Conservation (phyloP, 257 asterid genomes). For the Oldenlandia corymbosa region DNA sequence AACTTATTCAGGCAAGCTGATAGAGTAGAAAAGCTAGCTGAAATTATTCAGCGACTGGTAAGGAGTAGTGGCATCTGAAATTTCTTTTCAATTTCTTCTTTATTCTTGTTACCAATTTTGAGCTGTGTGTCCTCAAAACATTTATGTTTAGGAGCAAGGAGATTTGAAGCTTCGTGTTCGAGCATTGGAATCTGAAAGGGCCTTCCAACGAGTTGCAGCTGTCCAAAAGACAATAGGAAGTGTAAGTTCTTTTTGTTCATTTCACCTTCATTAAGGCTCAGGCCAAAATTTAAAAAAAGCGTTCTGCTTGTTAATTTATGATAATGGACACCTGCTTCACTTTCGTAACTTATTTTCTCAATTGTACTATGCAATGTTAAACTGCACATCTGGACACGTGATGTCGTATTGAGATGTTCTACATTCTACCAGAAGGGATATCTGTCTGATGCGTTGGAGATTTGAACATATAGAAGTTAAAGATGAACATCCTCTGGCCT, state of each 20-base stretch:
- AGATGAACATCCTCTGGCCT: not conserved
- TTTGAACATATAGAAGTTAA: not conserved
- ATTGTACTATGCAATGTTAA: not conserved
- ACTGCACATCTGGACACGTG: not conserved
- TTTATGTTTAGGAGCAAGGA: slow-evolving; percentile 75
- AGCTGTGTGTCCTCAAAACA: not conserved
- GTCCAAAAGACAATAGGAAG: slow-evolving; percentile 77
- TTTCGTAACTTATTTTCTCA: not conserved
- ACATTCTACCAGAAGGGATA: not conserved
- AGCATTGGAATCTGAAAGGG: slow-evolving; percentile 91
- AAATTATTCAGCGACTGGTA: slow-evolving; percentile 75
- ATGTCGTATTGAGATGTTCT: not conserved
- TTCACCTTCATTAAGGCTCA: no score
- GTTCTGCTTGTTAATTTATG: no score
- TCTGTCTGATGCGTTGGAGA: not conserved
- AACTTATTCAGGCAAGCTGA: slow-evolving; percentile 97
- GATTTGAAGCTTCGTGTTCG: slow-evolving; percentile 94
- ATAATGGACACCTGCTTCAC: not conserved
- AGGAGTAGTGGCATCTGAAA: slow-evolving; percentile 7
- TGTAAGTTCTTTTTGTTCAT: slow-evolving; percentile 45
- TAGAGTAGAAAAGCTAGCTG: slow-evolving; percentile 89
- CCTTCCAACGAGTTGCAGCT: slow-evolving; percentile 91
- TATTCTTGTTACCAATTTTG: not conserved
- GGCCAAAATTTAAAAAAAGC: no score
- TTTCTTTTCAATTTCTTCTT: not conserved